These are phyloP conservation scores for Microbotryomycetes sp. DNA, from an alignment of 1,284 basidiomycete genomes.

Conservation along the genomic window DNA sequence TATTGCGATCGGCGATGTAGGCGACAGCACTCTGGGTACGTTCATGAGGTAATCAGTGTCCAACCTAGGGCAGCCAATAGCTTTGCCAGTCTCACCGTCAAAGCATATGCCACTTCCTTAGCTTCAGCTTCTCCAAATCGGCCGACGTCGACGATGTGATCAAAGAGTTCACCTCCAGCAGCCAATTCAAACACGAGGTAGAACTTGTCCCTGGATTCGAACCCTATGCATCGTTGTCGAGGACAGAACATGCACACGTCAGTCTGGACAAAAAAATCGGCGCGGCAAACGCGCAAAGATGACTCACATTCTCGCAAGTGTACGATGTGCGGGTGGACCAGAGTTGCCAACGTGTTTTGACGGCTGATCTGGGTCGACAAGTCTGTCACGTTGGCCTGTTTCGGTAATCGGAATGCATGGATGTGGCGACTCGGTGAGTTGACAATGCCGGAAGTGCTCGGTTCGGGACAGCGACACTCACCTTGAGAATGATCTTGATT, in stretches of 20 bases:
- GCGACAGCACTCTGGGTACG: constrained; percentile 15
- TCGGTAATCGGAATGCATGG: constrained; percentile 2
- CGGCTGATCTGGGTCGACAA: constrained; percentile 6
- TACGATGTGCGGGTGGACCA: background rate
- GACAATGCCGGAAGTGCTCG: too few species aligned
- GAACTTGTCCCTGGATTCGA: constrained; percentile 41
- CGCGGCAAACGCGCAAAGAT: background rate
- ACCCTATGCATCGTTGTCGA: constrained; percentile 33
- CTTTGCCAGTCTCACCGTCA: constrained; percentile 11
- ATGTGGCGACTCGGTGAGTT: too few species aligned
- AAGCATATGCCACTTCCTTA: constrained; percentile 23
- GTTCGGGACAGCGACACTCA: constrained; percentile 7
- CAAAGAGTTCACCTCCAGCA: constrained; percentile 44
- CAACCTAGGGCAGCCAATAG: background rate
- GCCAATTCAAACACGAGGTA: constrained; percentile 45
- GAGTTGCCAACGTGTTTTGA: constrained; percentile 17
- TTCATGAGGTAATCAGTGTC: background rate
- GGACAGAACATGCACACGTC: background rate
- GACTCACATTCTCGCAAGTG: background rate
- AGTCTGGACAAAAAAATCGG: background rate
- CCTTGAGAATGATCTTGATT: constrained; percentile 32
- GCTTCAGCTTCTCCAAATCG: constrained; percentile 43
- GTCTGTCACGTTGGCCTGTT: background rate
- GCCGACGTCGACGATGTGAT: constrained; percentile 39
- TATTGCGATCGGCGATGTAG: constrained; percentile 19